Percentiles rank a stretch among this genome's conserved stretches.
Evolutionary conservation across 768 basidiomycete species (phyloP).

Genomic region (Tulasnella sp.): DNA sequence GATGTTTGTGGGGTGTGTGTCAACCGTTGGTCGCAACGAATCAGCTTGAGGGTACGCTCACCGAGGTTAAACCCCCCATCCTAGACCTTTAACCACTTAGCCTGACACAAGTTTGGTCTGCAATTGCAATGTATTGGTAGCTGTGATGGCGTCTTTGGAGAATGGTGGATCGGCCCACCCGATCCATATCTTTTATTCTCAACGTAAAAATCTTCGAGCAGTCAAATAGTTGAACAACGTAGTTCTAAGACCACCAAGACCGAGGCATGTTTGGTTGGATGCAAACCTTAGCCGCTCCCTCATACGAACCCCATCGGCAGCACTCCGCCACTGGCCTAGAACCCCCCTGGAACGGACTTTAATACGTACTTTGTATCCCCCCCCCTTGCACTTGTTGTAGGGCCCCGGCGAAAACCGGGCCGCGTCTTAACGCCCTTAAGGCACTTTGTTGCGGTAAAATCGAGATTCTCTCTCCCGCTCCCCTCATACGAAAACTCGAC

Average conservation of each 20-base stretch:
- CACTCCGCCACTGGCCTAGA: too few species aligned
- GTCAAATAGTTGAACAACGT: conserved; percentile 88
- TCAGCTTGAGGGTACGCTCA: conserved; percentile 30
- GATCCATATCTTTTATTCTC: conserved; percentile 91
- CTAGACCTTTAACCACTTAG: conserved; percentile 67
- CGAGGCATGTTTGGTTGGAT: conserved; percentile 93
- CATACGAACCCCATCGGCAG: too few species aligned
- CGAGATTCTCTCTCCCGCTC: too few species aligned
- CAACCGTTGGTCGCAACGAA: conserved; percentile 1
- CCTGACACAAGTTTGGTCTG: conserved; percentile 77
- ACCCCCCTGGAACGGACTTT: too few species aligned
- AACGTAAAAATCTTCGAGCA: conserved; percentile 85
- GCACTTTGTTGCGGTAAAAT: too few species aligned
- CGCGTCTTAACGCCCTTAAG: too few species aligned
- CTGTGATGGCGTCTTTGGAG: not conserved
- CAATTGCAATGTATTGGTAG: not conserved
- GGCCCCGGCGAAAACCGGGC: too few species aligned
- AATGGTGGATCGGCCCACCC: conserved; percentile 56
- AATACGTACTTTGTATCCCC: too few species aligned
- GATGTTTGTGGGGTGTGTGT: too few species aligned
- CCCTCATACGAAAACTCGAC: too few species aligned
- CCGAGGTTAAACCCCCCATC: conserved; percentile 94
- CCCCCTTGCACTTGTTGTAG: too few species aligned
- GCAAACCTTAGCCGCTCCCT: conserved; percentile 68
- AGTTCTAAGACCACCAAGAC: conserved; percentile 90